A percentile compares a stretch with the other conserved stretches of the same genome.
phyloP scores from a whole-genome alignment of 129 eudicot genomes.

The Escallonia herrerae region DNA sequence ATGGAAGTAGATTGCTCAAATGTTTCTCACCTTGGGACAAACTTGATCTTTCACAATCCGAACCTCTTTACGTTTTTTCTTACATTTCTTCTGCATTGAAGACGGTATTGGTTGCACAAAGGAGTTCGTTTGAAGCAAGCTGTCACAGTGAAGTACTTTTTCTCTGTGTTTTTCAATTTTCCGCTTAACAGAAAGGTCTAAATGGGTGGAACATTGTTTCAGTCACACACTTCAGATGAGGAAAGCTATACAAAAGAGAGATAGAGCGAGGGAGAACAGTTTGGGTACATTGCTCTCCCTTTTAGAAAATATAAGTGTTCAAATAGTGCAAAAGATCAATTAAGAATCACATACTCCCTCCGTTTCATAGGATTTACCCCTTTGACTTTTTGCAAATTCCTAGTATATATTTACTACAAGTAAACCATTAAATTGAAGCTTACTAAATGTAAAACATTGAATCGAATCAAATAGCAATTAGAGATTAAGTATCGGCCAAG shows the following conservation, averaged over 20 bases:
- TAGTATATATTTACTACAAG: no score
- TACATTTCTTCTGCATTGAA: conserved; percentile 42
- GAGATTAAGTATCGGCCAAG: no score
- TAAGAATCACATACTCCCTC: no score
- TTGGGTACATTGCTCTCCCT: no score
- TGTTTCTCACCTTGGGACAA: conserved; percentile 15
- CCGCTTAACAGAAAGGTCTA: conserved; percentile 76
- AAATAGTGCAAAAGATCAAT: no score
- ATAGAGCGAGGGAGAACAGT: neutral
- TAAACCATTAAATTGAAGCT: no score
- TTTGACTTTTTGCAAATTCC: no score
- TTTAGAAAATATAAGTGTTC: no score
- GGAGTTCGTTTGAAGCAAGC: conserved; percentile 57
- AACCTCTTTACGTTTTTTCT: conserved; percentile 36
- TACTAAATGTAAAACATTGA: no score
- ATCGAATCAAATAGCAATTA: no score
- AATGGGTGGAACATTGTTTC: neutral
- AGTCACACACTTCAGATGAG: no score
- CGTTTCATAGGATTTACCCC: no score
- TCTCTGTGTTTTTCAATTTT: conserved; percentile 81
- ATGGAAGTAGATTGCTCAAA: neutral
- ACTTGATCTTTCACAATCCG: conserved; percentile 18
- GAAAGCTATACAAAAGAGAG: neutral
- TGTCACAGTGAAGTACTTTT: conserved; percentile 63
- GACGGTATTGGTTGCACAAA: conserved; percentile 69